Evolutionary conservation across 208 protist genomes (phyloP), one percentile per base, ranked within the genome.

Genomic region (Leishmania lainsoni): DNA sequence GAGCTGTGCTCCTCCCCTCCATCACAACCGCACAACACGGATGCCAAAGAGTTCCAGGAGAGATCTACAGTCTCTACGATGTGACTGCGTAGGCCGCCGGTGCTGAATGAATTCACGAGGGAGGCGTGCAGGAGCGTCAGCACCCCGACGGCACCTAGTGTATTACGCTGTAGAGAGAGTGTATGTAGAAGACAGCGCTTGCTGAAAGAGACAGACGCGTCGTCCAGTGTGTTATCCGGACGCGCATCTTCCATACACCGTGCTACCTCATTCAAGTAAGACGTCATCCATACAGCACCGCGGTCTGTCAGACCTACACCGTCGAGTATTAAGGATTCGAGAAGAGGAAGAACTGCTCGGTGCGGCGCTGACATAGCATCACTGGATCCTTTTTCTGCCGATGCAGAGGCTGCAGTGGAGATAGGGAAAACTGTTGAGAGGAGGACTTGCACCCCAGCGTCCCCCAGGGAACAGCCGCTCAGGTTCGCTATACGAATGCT

Each of bases 371-470:
- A 22, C 61, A 20, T 29, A 42, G 61, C 61, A 68, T 68, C 29
- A 26, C 61, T 20, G 16, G 29, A 12, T n/a, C 12, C 61, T 39
- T 68, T 14, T 29, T 39, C 16, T 17, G 61, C 6, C 61, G 61
- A 14, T 61, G 71, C 22, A 3, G 39, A 49, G 42, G 70, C 1
- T 39, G n/a, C n/a, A 17, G 17, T 35, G 6, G 12, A 12, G n/a
- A 42, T 42, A 20, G 81, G 61, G 48, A 69, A 81, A 17, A 81
- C 63, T n/a, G 48, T 65, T 39, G 59, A 51, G 22, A 78, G 4
- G 35, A 85, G 32, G 16, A 20, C 58, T n/a, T n/a, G 39, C 71
- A 84, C 84, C 14, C 84, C 84, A 10, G 5, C 76, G 45, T 84
- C 84, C 1, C 84, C 76, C 17, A 87, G 56, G 2, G 49, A 16